These are phyloP conservation scores for Diophrys sp. DNA, from an alignment of 73 alveolate species.

Conservation along the genomic window DNA sequence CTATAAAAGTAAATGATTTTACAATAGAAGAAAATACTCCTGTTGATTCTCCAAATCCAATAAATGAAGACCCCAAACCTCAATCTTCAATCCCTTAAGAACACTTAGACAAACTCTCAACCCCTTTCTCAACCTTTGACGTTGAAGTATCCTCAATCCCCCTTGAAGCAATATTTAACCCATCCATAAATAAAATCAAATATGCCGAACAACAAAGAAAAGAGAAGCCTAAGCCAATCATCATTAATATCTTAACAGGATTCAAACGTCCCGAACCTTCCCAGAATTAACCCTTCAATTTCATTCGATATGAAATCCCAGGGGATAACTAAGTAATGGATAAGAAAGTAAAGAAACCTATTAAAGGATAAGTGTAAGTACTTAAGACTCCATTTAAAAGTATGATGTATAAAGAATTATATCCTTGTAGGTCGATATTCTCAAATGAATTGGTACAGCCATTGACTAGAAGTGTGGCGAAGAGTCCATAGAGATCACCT, in stretches of 20 bases:
- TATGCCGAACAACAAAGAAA: background rate
- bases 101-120: background rate
- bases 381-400: too few species aligned
- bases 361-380: background rate
- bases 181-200: background rate
- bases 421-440: background rate
- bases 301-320: background rate
- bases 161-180: background rate
- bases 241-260: background rate
- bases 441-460: too few species aligned
- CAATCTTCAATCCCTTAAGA: background rate
- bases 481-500: too few species aligned
- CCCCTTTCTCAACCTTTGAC: background rate
- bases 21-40: too few species aligned
- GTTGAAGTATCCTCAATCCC: background rate
- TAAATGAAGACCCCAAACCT: background rate
- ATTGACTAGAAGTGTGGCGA: too few species aligned
- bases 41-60: constrained; percentile 3
- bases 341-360: background rate
- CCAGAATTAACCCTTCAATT: too few species aligned
- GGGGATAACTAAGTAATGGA: background rate
- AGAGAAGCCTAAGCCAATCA: background rate
- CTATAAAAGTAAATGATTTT: too few species aligned
- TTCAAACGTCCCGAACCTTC: background rate
- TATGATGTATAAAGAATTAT: background rate